Evolutionary conservation across 352 stramenopile species (phyloP).

Genomic region (Phytophthora quininea): DNA sequence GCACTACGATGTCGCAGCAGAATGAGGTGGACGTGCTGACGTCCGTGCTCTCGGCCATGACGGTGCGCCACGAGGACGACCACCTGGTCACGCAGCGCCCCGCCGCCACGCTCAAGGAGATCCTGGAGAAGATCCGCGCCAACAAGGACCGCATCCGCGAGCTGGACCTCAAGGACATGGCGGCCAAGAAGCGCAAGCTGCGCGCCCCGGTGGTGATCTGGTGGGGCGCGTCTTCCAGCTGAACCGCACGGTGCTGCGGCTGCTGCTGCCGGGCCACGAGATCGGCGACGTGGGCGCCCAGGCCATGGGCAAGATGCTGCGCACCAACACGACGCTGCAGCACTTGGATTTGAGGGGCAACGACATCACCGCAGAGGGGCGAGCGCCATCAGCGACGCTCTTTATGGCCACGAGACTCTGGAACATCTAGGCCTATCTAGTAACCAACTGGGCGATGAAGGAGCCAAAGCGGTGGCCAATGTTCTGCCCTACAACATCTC

Average conservation of each 20-base stretch:
- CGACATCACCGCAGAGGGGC: conserved; percentile 43
- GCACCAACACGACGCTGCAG: conserved; percentile 51
- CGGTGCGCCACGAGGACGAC: conserved; percentile 36
- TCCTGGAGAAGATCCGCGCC: conserved; percentile 57
- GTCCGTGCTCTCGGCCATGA: conserved; percentile 48
- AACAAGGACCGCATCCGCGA: conserved; percentile 64
- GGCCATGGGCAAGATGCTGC: conserved; percentile 60
- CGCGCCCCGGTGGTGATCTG: conserved; percentile 39
- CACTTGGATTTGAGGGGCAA: conserved; percentile 60
- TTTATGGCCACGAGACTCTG: conserved; percentile 58
- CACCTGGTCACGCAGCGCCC: conserved; percentile 46
- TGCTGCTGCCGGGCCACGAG: conserved; percentile 58
- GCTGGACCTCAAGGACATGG: conserved; percentile 63
- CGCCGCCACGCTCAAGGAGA: conserved; percentile 49
- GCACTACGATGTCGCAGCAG: background rate
- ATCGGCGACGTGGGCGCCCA: conserved; percentile 54
- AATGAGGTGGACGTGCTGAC: conserved; percentile 34
- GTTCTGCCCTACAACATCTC: conserved; percentile 58
- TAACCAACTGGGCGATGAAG: conserved; percentile 54
- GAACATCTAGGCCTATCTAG: conserved; percentile 49
- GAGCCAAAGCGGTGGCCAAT: conserved; percentile 48
- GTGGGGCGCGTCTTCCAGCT: conserved; percentile 59
- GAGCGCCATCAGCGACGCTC: conserved; percentile 36
- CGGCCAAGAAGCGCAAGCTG: conserved; percentile 52
- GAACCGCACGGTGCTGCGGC: conserved; percentile 49